A percentile compares a stretch with the other conserved stretches of the same genome.
These are phyloP conservation scores for Mimosa bimucronata DNA, from an alignment of 306 rosid genomes.

Conservation along the genomic window DNA sequence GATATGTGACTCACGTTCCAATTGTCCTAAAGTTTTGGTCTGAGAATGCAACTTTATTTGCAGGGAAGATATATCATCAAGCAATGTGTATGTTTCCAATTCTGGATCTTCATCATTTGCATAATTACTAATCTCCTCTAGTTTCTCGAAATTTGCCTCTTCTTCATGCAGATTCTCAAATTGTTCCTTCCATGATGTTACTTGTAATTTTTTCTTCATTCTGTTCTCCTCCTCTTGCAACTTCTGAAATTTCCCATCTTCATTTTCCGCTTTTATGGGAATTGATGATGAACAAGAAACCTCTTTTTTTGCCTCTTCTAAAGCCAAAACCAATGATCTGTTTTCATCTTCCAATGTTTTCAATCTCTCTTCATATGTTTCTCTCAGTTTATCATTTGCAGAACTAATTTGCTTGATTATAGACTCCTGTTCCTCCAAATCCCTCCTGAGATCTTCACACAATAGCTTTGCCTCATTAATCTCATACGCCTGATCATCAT, in stretches of 20 bases:
- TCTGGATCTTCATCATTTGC: conserved; percentile 68
- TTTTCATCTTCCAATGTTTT: conserved; percentile 54
- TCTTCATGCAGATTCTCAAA: conserved; percentile 58
- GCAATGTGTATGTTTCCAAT: conserved; percentile 56
- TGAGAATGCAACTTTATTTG: conserved; percentile 69
- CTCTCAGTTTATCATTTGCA: conserved; percentile 61
- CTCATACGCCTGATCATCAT: conserved; percentile 53
- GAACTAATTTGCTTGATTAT: conserved; percentile 56
- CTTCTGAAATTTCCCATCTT: conserved; percentile 49
- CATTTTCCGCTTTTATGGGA: conserved; percentile 26
- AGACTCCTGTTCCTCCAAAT: conserved; percentile 53
- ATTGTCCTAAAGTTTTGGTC: conserved; percentile 58
- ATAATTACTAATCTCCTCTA: conserved; percentile 51
- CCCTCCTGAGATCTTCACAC: conserved; percentile 50
- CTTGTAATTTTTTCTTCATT: conserved; percentile 59
- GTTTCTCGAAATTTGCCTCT: conserved; percentile 59
- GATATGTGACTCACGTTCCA: conserved; percentile 49
- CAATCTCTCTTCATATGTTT: conserved; percentile 51
- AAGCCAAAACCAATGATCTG: conserved; percentile 48
- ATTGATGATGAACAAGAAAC: conserved; percentile 48
- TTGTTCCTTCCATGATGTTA: conserved; percentile 85
- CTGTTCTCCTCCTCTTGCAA: conserved; percentile 54
- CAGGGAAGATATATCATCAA: conserved; percentile 68
- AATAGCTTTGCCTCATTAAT: conserved; percentile 30
- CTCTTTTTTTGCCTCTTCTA: conserved; percentile 67